Conservation (phyloP, 495 filamentous ascomycete genomes). For the Aspergillus funiculosus region DNA sequence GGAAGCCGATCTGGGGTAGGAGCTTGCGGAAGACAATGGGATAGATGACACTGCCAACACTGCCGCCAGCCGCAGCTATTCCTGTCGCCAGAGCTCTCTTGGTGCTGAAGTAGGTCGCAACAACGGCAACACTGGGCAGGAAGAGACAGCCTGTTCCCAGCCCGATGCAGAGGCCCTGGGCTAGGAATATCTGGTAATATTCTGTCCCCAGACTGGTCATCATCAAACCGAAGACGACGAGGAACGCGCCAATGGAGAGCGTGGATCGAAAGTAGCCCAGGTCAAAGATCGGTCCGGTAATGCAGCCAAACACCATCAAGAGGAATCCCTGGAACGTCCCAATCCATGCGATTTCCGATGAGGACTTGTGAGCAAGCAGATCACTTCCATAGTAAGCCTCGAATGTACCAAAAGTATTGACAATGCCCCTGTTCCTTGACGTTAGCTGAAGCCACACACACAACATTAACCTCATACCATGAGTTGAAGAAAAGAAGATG, state of each 20-base stretch:
- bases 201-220: constrained; percentile 35
- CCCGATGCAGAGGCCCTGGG: constrained; percentile 35
- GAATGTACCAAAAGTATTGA: constrained; percentile 35
- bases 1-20: constrained; percentile 39
- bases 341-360: constrained; percentile 41
- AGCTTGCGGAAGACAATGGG: constrained; percentile 46
- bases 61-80: constrained; percentile 36
- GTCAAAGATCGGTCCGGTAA: constrained; percentile 40
- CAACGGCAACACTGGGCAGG: constrained; percentile 33
- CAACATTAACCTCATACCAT: neutral
- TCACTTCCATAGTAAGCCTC: constrained; percentile 36
- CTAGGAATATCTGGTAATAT: constrained; percentile 36
- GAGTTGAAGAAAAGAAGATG: constrained; percentile 8
- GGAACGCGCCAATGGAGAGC: constrained; percentile 22
- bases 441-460: neutral
- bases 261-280: constrained; percentile 30
- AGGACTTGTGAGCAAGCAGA: constrained; percentile 18
- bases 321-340: constrained; percentile 37
- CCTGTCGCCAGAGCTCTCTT: constrained; percentile 39
- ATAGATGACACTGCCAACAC: constrained; percentile 44
- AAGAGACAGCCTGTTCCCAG: constrained; percentile 34
- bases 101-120: constrained; percentile 36
- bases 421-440: neutral
- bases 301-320: constrained; percentile 28
- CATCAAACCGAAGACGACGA: constrained; percentile 40